Evolutionary conservation across 257 asterid species (phyloP).

Genomic region (Solanum virginianum): DNA sequence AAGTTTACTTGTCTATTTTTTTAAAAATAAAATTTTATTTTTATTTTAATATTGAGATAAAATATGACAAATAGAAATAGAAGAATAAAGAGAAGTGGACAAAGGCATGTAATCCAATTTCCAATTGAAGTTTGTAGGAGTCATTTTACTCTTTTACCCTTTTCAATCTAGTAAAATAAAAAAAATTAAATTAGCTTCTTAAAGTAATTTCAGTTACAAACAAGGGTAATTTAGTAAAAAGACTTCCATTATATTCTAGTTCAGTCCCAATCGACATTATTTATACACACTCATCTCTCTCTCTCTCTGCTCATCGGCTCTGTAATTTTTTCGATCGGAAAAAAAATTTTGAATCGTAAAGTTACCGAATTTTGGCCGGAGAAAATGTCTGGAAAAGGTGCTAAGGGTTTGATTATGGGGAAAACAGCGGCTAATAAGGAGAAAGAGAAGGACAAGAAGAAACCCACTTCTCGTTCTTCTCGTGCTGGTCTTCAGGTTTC

Average conservation of each 20-base stretch:
- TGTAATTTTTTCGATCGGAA: neutral
- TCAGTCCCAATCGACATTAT: neutral
- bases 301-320: neutral
- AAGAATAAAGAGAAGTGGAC: neutral
- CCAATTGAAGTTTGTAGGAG: neutral
- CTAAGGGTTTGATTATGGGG: constrained; percentile 9
- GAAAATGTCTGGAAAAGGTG: constrained; percentile 11
- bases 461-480: constrained; percentile 14
- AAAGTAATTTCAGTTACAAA: neutral
- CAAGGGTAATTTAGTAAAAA: neutral
- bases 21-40: no score
- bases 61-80: no score
- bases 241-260: neutral
- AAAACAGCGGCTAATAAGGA: constrained; percentile 4
- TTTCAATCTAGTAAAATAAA: neutral
- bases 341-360: neutral
- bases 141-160: neutral
- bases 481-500: constrained; percentile 18
- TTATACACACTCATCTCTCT: neutral
- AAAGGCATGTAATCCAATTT: neutral
- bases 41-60: no score
- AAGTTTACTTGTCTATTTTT: no score
- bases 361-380: neutral
- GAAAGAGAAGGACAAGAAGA: constrained; percentile 17
- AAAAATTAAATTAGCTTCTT: neutral